phyloP scores from a whole-genome alignment of 1,284 basidiomycete genomes.

The Cystobasidium pallidum region DNA sequence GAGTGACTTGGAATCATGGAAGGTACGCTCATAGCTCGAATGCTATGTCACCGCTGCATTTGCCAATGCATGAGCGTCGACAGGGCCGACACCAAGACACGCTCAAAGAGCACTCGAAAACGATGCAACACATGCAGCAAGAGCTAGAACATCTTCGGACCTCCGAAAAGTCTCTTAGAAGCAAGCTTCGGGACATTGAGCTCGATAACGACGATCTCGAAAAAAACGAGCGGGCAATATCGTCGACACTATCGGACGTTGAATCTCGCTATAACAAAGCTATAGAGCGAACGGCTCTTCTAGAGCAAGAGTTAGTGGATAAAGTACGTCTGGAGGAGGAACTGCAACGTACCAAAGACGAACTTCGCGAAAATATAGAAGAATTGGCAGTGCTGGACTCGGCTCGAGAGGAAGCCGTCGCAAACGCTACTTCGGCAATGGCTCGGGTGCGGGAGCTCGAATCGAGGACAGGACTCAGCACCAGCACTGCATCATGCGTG shows the following conservation, averaged over 20 bases:
- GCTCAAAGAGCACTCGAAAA: conserved; percentile 86
- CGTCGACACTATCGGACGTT: conserved; percentile 74
- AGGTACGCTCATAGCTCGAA: conserved; percentile 63
- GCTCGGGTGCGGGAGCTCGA: conserved; percentile 3
- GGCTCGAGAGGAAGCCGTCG: conserved; percentile 19
- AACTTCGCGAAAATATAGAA: conserved; percentile 67
- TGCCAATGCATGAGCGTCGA: no score
- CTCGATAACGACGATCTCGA: conserved; percentile 96
- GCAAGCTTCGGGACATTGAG: conserved; percentile 71
- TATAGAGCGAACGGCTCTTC: conserved; percentile 92
- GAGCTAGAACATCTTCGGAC: conserved; percentile 68
- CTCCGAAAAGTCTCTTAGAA: conserved; percentile 49
- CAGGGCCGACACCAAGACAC: conserved; percentile 85
- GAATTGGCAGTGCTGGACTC: conserved; percentile 25
- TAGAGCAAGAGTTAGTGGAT: conserved; percentile 94
- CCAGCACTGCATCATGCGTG: no score
- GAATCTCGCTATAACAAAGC: conserved; percentile 81
- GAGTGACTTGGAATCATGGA: conserved; percentile 85
- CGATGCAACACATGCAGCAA: conserved; percentile 78
- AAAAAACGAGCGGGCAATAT: conserved; percentile 52
- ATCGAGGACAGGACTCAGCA: background rate
- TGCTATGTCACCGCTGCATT: background rate
- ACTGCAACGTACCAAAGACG: conserved; percentile 87
- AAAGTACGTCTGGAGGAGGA: conserved; percentile 90
- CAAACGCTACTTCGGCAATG: conserved; percentile 8